Evolutionary conservation across 495 filamentous ascomycete species (phyloP), one percentile per base, ranked within the genome.

Genomic region (Rusavskia elegans): DNA sequence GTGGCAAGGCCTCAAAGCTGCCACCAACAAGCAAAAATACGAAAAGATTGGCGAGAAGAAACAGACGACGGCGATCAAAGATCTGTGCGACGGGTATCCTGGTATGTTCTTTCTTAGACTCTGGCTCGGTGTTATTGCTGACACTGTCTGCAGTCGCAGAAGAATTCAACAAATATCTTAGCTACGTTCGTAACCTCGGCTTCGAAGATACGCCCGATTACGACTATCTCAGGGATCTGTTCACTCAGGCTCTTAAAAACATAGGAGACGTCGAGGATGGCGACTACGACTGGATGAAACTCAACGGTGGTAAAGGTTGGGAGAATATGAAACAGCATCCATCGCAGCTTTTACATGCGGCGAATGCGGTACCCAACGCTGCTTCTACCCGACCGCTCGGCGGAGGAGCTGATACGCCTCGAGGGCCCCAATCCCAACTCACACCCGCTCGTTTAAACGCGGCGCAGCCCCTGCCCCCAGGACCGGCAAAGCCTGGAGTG

Each of bases 11-110:
- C 72, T 99, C 61, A 97, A 97, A 73, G 92, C 92, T 65, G 93
- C 93, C 17, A 99, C 92, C 54, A 99, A 99, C 74, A 99, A 99
- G 78, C 92, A 99, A 64, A 99, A 99, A 71, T 99, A 99, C 59
- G 92, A 99, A 70, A 97, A 97, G 74, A 99, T 99, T 67, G 92
- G 92, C 30, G 93, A 99, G 71, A 97, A 97, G 84, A 99, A 99
- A 71, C 92, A 97, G 71, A 95, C 90, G 0, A 97, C 92, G 23
- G 77, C 79, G 0, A 90, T 99, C 75, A 93, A 95, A 68, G 93
- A 99, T 60, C 80, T 99, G 4, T 97, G 92, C 61, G 89, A 96
- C 53, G 84, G 86, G 46, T 97, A 90, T 71, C 92, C 92, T 59
- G 82, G 81, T 85, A 75, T 13, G 51, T n/a, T 17, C 21, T 46